phyloP scores from a whole-genome alignment of 257 asterid genomes.

The Petrea volubilis region DNA sequence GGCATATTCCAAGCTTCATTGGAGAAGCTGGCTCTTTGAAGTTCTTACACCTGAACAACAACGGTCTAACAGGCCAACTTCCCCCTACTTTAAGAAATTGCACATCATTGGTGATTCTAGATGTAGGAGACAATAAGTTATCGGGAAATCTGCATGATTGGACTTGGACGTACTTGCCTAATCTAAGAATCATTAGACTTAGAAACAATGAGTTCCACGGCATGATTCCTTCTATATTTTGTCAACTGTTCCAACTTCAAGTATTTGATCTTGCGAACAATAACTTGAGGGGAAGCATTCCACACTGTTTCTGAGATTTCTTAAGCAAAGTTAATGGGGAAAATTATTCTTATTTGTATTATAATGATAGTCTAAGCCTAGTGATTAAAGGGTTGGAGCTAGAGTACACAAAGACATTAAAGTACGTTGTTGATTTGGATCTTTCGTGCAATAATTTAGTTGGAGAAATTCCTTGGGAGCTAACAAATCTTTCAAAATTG shows the following conservation, averaged over 20 bases:
- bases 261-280: slow-evolving; percentile 4
- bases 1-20: slow-evolving; percentile 10
- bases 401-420: neutral
- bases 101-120: neutral
- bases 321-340: neutral
- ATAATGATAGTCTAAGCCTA: neutral
- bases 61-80: neutral
- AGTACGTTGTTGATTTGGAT: neutral
- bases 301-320: slow-evolving; percentile 5
- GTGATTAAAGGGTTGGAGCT: neutral
- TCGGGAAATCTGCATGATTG: neutral
- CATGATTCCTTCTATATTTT: neutral
- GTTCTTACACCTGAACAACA: neutral
- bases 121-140: neutral
- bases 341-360: neutral
- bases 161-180: neutral
- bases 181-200: neutral
- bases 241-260: neutral
- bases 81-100: neutral
- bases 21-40: neutral
- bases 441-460: no score
- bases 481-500: neutral
- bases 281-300: neutral
- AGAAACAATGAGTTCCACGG: neutral
- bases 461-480: slow-evolving; percentile 9